Base-by-base conservation (phyloP, 1,284 basidiomycete species). In the Phaffia rhodozyma region DNA sequence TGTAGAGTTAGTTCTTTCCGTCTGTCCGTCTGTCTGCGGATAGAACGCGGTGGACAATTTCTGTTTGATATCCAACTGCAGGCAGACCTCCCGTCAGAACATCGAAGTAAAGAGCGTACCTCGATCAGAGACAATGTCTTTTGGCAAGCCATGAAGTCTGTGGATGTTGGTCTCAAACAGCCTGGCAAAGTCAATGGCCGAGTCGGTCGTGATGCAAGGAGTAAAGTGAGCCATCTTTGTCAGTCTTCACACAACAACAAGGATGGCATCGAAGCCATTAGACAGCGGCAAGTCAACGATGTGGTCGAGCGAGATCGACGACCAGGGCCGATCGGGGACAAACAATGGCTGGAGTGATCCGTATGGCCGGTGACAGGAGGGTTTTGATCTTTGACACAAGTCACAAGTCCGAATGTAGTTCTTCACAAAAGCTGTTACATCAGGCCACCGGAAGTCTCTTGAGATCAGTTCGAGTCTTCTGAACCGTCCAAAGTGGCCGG, bases 271-370 rank as follows among this genome's bases (percentile, higher is more conserved):
- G 67, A 62, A 78, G 1, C 75, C 74, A 2, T 70, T 67, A 0
- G 74, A 75, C 9, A n/a, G n/a, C n/a, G n/a, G n/a, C n/a, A n/a
- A n/a, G n/a, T n/a, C n/a, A n/a, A n/a, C n/a, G n/a, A n/a, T 79
- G 57, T 78, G 73, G 66, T 83, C 80, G 74, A 81, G 75, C 0
- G 76, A 75, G 5, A 82, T 71, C 0, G 72, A 70, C 34, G 70
- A 69, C 72, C 76, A 82, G 0, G 79, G 79, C 18, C 69, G 49
- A 53, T 66, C 7, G 4, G 78, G 77, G 16, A 79, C 73, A 1
- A 70, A 71, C n/a, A 79, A 70, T 0, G 76, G 75, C 61, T 73
- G 67, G 11, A 82, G 69, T 0, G 71, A 55, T 1, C 80, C 79
- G 48, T 70, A 68, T 4, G 70, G 70, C 27, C 56, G 59, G 34